These are phyloP conservation scores for Corniculantispora saksenae DNA, from an alignment of 2,329 filamentous ascomycete genomes.

Conservation along the genomic window DNA sequence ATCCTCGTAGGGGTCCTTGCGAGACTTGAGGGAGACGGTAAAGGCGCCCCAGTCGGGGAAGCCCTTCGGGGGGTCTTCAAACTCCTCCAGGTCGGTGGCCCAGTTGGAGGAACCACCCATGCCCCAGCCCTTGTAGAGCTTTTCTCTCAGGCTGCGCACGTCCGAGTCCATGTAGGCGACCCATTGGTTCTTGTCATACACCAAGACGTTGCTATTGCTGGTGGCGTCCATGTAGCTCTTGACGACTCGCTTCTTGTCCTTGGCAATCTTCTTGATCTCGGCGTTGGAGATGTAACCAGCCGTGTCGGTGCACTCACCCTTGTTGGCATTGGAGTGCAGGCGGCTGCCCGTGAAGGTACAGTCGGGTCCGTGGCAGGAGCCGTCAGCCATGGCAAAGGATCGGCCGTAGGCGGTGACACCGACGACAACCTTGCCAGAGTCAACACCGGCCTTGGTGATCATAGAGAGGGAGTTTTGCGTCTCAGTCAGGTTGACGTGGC, in stretches of 20 bases:
- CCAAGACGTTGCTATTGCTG: constrained; percentile 25
- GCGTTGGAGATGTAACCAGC: constrained; percentile 35
- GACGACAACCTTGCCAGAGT: constrained; percentile 33
- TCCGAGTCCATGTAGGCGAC: constrained; percentile 25
- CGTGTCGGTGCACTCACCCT: constrained; percentile 34
- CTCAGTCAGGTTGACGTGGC: constrained; percentile 42
- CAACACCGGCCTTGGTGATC: constrained; percentile 38
- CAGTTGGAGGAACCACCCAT: constrained; percentile 27
- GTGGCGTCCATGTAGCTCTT: constrained; percentile 17
- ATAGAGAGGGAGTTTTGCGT: constrained; percentile 37
- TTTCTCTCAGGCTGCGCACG: constrained; percentile 18
- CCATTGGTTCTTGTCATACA: constrained; percentile 25
- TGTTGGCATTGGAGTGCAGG: constrained; percentile 27
- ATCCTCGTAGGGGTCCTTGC: constrained; percentile 22
- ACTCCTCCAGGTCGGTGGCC: constrained; percentile 28
- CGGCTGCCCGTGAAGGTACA: constrained; percentile 28
- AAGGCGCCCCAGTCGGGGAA: constrained; percentile 23
- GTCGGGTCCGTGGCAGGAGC: constrained; percentile 27
- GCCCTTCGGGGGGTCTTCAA: constrained; percentile 22
- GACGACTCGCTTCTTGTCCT: constrained; percentile 17
- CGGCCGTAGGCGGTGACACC: constrained; percentile 33
- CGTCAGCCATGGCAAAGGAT: constrained; percentile 33
- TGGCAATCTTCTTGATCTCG: constrained; percentile 33
- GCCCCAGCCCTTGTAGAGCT: constrained; percentile 21
- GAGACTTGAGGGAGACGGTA: constrained; percentile 21